phyloP scores from a whole-genome alignment of 2,329 filamentous ascomycete species.

The Alternaria brassicicola region DNA sequence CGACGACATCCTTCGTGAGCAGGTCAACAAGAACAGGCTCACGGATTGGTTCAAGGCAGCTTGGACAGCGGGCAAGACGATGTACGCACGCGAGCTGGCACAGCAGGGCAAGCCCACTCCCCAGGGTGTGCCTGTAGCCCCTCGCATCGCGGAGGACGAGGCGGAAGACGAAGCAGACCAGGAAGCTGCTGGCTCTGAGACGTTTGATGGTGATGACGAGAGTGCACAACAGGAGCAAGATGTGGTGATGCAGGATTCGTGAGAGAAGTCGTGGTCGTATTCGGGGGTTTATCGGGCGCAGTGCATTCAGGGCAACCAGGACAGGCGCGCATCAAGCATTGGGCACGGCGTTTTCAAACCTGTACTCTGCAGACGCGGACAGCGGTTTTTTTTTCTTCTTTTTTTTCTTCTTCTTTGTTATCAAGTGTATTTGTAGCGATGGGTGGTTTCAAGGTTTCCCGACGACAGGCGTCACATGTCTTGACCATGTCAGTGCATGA shows the following conservation, averaged over 20 bases:
- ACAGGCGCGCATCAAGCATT: slow-evolving; percentile 23
- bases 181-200: slow-evolving; percentile 17
- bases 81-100: slow-evolving; percentile 34
- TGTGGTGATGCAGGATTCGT: slow-evolving; percentile 43
- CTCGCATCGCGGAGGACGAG: slow-evolving; percentile 1
- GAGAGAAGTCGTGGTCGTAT: slow-evolving; percentile 17
- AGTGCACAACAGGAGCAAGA: slow-evolving; percentile 30
- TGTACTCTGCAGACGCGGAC: slow-evolving; percentile 8
- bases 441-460: not conserved
- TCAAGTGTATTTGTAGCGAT: slow-evolving; percentile 5
- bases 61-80: slow-evolving; percentile 46
- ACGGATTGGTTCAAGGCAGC: slow-evolving; percentile 68
- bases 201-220: slow-evolving; percentile 35
- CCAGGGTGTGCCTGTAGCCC: not conserved
- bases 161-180: slow-evolving; percentile 3
- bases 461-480: not conserved
- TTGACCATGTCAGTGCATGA: not conserved
- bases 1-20: slow-evolving; percentile 67
- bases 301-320: slow-evolving; percentile 10
- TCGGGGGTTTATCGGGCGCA: slow-evolving; percentile 26
- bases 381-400: slow-evolving; percentile 9
- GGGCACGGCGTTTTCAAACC: slow-evolving; percentile 35
- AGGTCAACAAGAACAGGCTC: slow-evolving; percentile 71
- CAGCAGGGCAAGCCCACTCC: slow-evolving; percentile 13
- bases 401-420: slow-evolving; percentile 4